Base-by-base conservation (phyloP, 2,329 filamentous ascomycete species). In the Colletotrichum paranaense region DNA sequence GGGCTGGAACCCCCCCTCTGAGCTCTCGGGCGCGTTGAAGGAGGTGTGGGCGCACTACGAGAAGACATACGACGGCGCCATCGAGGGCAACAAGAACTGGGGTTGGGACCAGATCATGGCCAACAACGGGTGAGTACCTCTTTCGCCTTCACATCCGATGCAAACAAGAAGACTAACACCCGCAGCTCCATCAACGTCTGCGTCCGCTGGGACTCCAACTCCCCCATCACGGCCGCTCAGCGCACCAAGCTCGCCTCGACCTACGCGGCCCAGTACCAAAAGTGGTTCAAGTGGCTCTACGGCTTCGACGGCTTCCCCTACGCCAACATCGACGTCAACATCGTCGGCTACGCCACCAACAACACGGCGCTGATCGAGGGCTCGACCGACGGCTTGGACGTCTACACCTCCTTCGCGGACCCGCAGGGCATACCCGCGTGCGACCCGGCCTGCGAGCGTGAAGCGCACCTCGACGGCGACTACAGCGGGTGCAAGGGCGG, bases 251-350 rank as follows among this genome's bases (percentile, higher is more conserved):
- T 86, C 53, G 80, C 83, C 57, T 65, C 76, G 5, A 80, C 80
- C 1, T 78, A 84, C 6, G 76, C 81, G 49, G 76, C 77, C 46
- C 79, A 80, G 24, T 83, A 84, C 77, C 77, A 81, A 62, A 82
- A 82, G 69, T 86, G 83, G 84, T 84, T 85, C 68, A 81, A 82
- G 65, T 81, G 82, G 74, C 78, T 86, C 32, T 82, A 83, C n/a
- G 83, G 82, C 7, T 86, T 82, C 56, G 84, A 86, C 52, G 81
- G 80, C 55, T 87, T 84, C 76, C 85, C 85, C 11, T 85, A 81
- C 58, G 75, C 76, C 58, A 79, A 80, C 3, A 78, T 86, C 62
- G 80, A 83, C 56, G 77, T 81, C 24, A 79, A 81, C n/a, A 81
- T 86, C 22, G 83, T 85, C 24, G 84, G 83, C 26, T 86, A 82